Base-by-base conservation (phyloP, 2,329 filamentous ascomycete genomes). In the Penicillium sp. region DNA sequence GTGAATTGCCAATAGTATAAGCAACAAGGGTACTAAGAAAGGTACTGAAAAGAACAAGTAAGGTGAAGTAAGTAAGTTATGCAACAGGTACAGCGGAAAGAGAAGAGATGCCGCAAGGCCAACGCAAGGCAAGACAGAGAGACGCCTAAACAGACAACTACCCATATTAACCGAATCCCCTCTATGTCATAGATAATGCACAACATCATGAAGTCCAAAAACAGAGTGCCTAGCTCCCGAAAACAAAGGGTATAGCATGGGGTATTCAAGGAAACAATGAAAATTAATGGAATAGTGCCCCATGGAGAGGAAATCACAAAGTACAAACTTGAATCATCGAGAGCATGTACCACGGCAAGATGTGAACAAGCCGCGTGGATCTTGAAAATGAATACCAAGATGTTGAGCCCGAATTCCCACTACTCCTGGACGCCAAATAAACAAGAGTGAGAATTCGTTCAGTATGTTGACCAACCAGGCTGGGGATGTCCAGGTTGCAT, bases 401-500 rank as follows among this genome's bases (percentile, higher is more conserved):
- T 23, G 57, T 56, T 56, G 30, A 31, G 38, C 30, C 29, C 31
- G 57, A 62, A 62, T 56, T 53, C 61, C 44, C 62, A 62, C 57
- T 53, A 55, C 60, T 62, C 47, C 58, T 51, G 61, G 71, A 71
- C 66, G 66, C 69, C 66, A 66, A 23, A 41, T 19, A 62, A 58
- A 56, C 46, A 69, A 62, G 66, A 69, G 61, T 65, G 53, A 71
- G 71, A 56, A 21, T 45, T 60, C 54, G 19, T 62, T 64, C 47
- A 78, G 66, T 78, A 78, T 49, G 72, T 71, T 49, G 76, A 77
- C 73, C 76, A 78, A 53, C 76, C 76, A 30, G 71, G 72, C 56
- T 77, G 77, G 15, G 75, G 72, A 53, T 78, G 76, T 53, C 74
- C 74, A 6, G 76, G 73, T 59, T 75, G 76, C 69, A 78, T 74